Evolutionary conservation across 805 yeast species (phyloP), one percentile per base, ranked within the genome.

Genomic region (Yamadazyma paraphyllophila): DNA sequence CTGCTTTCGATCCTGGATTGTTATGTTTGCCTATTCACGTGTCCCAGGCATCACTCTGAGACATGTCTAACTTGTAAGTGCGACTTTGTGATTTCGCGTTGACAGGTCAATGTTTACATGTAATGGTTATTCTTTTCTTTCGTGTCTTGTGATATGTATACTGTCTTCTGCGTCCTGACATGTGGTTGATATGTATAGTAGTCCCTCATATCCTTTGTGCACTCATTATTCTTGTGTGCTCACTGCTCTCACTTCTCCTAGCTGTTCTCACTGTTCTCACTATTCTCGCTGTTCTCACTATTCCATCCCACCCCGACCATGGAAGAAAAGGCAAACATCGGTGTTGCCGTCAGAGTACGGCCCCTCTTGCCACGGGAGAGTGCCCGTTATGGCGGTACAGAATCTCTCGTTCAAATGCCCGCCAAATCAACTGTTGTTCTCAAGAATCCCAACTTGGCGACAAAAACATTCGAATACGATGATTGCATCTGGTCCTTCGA

Each of bases 331-430:
- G 44, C 32, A 27, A 35, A 42, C 15, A 74, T 78, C 29, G 71
- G 71, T 44, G 82, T 78, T 1, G 57, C 72, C n/a, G 81, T 78
- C 1, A 59, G 85, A 12, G 81, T 78, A 2, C 60, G 85, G 42
- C 83, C 84, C 1, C 53, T 65, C 12, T 51, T 68, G 8, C 50
- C 59, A 4, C 53, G 64, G 14, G 50, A 43, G 34, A n/a, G 29
- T 6, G 41, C 49, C 41, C 1, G 26, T 20, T 11, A 30, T 16
- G 45, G 45, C 15, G 50, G 42, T 5, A 29, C 46, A 11, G 46
- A 50, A 15, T 55, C 64, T 44, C 47, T 73, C 34, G 61, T 71
- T 4, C 44, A 54, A 12, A 64, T 69, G 69, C 67, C 71, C 2
- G 42, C 49, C 5, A 27, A 27, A 4, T 35, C 33, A 16, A 13